Evolutionary conservation across 768 basidiomycete species (phyloP).

Genomic region (Russula sp.): DNA sequence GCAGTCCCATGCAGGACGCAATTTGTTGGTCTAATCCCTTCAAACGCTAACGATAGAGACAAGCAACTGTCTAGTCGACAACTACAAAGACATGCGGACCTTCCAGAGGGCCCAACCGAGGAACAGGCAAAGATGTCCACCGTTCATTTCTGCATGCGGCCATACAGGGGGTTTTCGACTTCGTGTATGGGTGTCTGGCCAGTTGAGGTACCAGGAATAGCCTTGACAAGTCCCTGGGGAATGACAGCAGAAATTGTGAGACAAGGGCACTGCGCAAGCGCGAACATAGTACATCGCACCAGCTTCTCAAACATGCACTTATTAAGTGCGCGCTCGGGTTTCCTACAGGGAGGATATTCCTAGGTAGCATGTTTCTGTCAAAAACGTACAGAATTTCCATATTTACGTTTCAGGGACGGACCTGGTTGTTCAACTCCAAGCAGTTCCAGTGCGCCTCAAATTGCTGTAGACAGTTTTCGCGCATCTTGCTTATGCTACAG

Average conservation of each 20-base stretch:
- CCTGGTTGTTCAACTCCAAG: slow-evolving; percentile 92
- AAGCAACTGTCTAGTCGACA: slow-evolving; percentile 3
- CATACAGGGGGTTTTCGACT: slow-evolving; percentile 76
- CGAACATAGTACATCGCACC: slow-evolving; percentile 41
- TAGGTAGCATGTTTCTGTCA: slow-evolving; percentile 27
- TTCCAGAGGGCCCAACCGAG: not conserved
- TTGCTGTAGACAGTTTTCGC: slow-evolving; percentile 80
- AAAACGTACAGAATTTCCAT: not conserved
- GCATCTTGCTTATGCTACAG: slow-evolving; percentile 81
- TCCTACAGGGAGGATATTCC: slow-evolving; percentile 88
- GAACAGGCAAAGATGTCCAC: not conserved
- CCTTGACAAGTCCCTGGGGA: slow-evolving; percentile 77
- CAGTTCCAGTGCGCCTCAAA: slow-evolving; percentile 94
- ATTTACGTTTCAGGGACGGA: slow-evolving; percentile 31
- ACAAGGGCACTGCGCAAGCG: not conserved
- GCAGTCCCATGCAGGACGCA: not conserved
- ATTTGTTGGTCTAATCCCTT: not conserved
- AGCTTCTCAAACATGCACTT: slow-evolving; percentile 95
- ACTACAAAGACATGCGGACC: not conserved
- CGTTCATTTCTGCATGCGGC: slow-evolving; percentile 71
- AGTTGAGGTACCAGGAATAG: slow-evolving; percentile 81
- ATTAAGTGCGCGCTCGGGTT: slow-evolving; percentile 82
- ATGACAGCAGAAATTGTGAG: not conserved
- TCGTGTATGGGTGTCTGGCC: slow-evolving; percentile 86
- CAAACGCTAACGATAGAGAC: not conserved